Conservation (phyloP, 805 yeast species). For the Starmerella cellae region DNA sequence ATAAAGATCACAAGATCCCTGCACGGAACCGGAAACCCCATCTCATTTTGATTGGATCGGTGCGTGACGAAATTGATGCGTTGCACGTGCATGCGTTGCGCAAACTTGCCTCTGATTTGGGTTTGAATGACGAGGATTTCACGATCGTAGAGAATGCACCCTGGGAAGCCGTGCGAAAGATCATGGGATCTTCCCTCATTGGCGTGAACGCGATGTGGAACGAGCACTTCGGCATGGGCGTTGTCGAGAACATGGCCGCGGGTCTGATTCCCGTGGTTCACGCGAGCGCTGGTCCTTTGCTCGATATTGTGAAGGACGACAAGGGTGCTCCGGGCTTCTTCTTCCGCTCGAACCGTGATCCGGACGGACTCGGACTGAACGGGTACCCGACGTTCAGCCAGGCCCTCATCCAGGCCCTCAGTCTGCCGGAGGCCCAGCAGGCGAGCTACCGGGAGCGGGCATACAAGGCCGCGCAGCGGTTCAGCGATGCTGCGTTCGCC, state of each 20-base stretch:
- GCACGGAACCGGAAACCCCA: constrained; percentile 33
- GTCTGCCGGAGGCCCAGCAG: constrained; percentile 31
- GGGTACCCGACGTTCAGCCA: constrained; percentile 39
- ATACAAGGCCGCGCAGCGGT: constrained; percentile 33
- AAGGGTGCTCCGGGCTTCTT: constrained; percentile 57
- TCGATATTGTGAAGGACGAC: constrained; percentile 61
- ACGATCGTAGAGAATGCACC: constrained; percentile 62
- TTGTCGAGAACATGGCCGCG: constrained; percentile 77
- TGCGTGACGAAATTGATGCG: constrained; percentile 56
- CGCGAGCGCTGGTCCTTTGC: constrained; percentile 87
- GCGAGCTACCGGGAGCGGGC: constrained; percentile 36
- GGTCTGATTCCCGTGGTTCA: constrained; percentile 85
- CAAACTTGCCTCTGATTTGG: constrained; percentile 31
- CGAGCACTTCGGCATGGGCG: constrained; percentile 96
- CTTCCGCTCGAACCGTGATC: constrained; percentile 58
- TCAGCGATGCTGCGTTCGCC: constrained; percentile 49
- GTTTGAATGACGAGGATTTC: constrained; percentile 32
- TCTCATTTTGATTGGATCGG: constrained; percentile 70
- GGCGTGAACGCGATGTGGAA: constrained; percentile 99
- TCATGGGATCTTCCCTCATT: constrained; percentile 44
- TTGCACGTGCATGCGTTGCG: constrained; percentile 41
- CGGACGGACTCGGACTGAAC: constrained; percentile 35
- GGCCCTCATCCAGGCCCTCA: constrained; percentile 35
- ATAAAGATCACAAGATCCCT: constrained; percentile 11
- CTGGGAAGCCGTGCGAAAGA: constrained; percentile 44